Base-by-base conservation (phyloP, 2,329 filamentous ascomycete genomes). In the Corinectria fuckeliana region DNA sequence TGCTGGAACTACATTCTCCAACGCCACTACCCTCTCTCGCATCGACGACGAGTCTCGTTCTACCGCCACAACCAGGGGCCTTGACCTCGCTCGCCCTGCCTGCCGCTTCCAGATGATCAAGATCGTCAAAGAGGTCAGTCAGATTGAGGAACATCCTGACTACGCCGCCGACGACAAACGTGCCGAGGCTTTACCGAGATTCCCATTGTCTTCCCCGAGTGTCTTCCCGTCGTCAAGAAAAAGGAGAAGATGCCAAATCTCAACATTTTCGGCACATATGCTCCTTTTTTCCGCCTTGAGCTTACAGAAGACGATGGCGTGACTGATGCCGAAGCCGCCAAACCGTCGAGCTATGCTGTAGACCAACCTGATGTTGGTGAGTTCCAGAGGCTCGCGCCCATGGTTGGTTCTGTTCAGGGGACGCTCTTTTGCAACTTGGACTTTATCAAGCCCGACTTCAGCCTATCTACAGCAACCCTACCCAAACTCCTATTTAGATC, bases 91-190 rank as follows among this genome's bases (percentile, higher is more conserved):
- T 2, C 41, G 42, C 21, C 20, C 16, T 3, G 32, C 42, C 13
- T 39, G 28, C 20, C 52, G 52, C 8, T 41, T 38, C 20, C 42
- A 56, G 25, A 56, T 56, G 52, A 32, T 34, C 14, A 38, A 41
- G 11, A 56, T 56, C 34, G 52, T 56, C 42, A 56, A 21, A 1
- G 52, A 56, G 25, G 52, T 56, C 16, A 32, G 41, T 16, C 2
- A 7, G 5, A 32, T 56, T 8, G 32, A 16, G 14, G 18, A 49
- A 21, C 5, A 42, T 21, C 41, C 52, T 2, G 14, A 26, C 5
- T 7, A n/a, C 3, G 41, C 52, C 11, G 20, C 44, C 2, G 30
- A 56, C n/a, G 42, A 48, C n/a, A 21, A 4, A 3, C 16, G 34
- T 5, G 13, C 4, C 5, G 42, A 48, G 42, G 4, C 11, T 2